These are phyloP conservation scores for Pyrenochaeta sp. DNA, from an alignment of 2,329 filamentous ascomycete genomes.

Conservation along the genomic window DNA sequence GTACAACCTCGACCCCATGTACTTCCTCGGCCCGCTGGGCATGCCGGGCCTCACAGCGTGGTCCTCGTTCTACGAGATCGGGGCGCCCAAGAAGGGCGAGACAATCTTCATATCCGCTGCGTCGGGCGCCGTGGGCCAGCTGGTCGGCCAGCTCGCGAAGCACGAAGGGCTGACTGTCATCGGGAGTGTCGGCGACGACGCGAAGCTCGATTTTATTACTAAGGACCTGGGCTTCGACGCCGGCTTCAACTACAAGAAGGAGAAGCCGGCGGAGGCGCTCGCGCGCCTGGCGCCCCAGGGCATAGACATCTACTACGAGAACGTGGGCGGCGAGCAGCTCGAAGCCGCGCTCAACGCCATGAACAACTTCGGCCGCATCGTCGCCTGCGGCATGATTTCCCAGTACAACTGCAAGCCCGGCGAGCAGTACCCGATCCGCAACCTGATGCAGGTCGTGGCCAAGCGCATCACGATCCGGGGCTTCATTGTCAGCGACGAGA, in stretches of 20 bases:
- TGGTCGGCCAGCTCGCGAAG: constrained; percentile 86
- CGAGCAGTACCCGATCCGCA: constrained; percentile 71
- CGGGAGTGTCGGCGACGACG: constrained; percentile 79
- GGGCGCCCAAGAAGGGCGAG: constrained; percentile 76
- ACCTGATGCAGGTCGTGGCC: constrained; percentile 68
- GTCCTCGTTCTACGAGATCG: constrained; percentile 76
- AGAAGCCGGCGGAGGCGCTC: constrained; percentile 73
- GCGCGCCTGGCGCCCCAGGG: constrained; percentile 75
- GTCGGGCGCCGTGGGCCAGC: constrained; percentile 80
- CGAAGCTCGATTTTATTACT: constrained; percentile 78
- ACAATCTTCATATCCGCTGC: constrained; percentile 85
- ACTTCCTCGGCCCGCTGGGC: constrained; percentile 78
- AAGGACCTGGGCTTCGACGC: constrained; percentile 74
- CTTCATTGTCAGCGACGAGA: constrained; percentile 73
- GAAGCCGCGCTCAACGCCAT: constrained; percentile 70
- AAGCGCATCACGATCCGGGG: constrained; percentile 77
- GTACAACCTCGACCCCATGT: constrained; percentile 67
- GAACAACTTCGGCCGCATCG: constrained; percentile 71
- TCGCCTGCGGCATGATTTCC: constrained; percentile 71
- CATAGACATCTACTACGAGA: constrained; percentile 85
- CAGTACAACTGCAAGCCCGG: constrained; percentile 72
- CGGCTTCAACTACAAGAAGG: constrained; percentile 90
- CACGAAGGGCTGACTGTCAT: constrained; percentile 80
- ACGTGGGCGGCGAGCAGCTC: constrained; percentile 78
- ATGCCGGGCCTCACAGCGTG: constrained; percentile 82